Evolutionary conservation across 2,329 filamentous ascomycete species (phyloP).

Genomic region (Coniella vitis): DNA sequence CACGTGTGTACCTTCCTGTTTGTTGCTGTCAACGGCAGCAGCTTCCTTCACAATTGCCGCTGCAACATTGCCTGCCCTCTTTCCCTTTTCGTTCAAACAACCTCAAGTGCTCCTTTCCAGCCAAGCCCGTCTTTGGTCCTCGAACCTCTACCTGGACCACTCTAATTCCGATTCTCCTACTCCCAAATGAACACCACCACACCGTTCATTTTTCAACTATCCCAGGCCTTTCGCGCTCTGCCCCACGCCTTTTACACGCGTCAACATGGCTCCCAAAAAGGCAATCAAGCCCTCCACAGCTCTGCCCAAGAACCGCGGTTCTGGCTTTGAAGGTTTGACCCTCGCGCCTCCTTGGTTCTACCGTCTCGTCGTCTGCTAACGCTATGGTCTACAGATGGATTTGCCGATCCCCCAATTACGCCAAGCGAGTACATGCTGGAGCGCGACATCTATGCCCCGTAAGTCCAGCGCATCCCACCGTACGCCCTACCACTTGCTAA

Average conservation of each 20-base stretch:
- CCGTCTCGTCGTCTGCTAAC: background rate
- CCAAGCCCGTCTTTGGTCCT: no score
- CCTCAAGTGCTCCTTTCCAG: background rate
- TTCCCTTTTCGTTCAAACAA: no score
- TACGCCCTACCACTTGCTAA: constrained; percentile 18
- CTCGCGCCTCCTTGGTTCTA: constrained; percentile 8
- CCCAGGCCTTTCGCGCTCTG: no score
- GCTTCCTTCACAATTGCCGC: background rate
- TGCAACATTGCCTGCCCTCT: background rate
- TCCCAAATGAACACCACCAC: no score
- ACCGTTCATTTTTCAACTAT: no score
- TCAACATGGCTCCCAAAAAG: constrained; percentile 20
- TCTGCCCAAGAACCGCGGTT: constrained; percentile 40
- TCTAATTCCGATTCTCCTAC: background rate
- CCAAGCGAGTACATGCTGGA: constrained; percentile 62
- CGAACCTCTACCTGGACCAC: no score
- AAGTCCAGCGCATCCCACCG: constrained; percentile 26
- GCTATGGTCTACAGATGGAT: constrained; percentile 50
- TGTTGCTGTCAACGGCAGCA: no score
- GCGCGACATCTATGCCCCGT: constrained; percentile 59
- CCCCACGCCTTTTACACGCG: background rate
- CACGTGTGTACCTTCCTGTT: no score
- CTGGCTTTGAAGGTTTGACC: constrained; percentile 62
- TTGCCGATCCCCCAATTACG: constrained; percentile 71
- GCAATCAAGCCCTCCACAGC: constrained; percentile 30